Evolutionary conservation across 176 grass and related monocot genomes (phyloP).

Genomic region (Avena atlantica): DNA sequence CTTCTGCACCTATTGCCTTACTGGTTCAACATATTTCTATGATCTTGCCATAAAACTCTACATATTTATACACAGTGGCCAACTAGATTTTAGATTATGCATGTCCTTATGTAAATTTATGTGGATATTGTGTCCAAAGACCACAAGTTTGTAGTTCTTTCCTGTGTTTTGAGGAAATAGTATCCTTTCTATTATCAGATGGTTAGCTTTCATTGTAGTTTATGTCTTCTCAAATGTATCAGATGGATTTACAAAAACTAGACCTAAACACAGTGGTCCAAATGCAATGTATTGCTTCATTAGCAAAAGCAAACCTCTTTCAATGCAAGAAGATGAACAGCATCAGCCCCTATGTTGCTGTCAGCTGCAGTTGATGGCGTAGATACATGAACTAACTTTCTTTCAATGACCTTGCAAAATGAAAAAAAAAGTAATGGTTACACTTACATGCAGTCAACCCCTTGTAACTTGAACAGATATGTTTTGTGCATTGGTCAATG

Average conservation of each 20-base stretch:
- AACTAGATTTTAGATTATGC: conserved; percentile 33
- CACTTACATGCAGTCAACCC: too few relatives aligned
- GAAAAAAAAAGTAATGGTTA: neutral
- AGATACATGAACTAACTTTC: conserved; percentile 81
- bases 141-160: neutral
- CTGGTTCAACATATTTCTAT: neutral
- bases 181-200: conserved; percentile 27
- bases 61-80: neutral
- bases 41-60: neutral
- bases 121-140: conserved; percentile 23
- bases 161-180: conserved; percentile 11
- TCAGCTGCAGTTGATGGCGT: conserved; percentile 77
- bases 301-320: conserved; percentile 78
- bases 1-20: too few relatives aligned
- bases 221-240: conserved; percentile 8
- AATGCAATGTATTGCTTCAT: conserved; percentile 15
- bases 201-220: conserved; percentile 19
- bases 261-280: neutral
- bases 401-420: conserved; percentile 80
- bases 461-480: neutral
- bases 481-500: conserved; percentile 16
- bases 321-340: conserved; percentile 91
- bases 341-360: conserved; percentile 78
- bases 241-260: conserved; percentile 36
- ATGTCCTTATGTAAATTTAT: neutral